phyloP scores from a whole-genome alignment of 495 filamentous ascomycete species.

The Neurospora terricola region DNA sequence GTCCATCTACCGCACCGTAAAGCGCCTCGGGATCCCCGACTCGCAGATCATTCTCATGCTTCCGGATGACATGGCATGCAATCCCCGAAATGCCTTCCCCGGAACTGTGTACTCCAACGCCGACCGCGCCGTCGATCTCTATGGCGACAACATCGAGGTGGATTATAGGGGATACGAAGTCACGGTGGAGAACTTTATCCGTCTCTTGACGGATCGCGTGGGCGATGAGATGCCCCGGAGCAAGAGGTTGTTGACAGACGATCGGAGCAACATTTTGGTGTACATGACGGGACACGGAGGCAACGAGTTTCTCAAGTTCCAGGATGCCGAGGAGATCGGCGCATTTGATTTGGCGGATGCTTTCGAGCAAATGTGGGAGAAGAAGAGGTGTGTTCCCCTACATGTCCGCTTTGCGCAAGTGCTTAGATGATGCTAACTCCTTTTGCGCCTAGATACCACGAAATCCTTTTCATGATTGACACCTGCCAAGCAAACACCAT shows the following conservation, averaged over 20 bases:
- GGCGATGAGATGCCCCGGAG: slow-evolving; percentile 87
- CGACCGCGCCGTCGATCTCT: slow-evolving; percentile 88
- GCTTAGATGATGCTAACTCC: neutral
- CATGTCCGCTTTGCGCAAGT: neutral
- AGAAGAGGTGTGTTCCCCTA: slow-evolving; percentile 61
- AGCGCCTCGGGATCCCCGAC: slow-evolving; percentile 94
- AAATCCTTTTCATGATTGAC: slow-evolving; percentile 99
- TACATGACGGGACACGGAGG: slow-evolving; percentile 99
- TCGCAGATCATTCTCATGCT: slow-evolving; percentile 99
- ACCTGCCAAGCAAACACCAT: slow-evolving; percentile 99
- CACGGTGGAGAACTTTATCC: slow-evolving; percentile 97
- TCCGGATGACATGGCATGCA: slow-evolving; percentile 98
- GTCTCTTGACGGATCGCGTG: slow-evolving; percentile 85
- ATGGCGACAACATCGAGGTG: slow-evolving; percentile 98
- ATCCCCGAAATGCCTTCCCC: slow-evolving; percentile 94
- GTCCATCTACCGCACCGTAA: slow-evolving; percentile 95
- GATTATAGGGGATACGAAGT: slow-evolving; percentile 98
- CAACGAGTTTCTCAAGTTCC: slow-evolving; percentile 98
- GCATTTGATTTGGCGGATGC: slow-evolving; percentile 94
- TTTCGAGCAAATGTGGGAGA: slow-evolving; percentile 99
- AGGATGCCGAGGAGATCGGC: slow-evolving; percentile 94
- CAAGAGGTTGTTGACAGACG: slow-evolving; percentile 85
- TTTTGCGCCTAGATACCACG: slow-evolving; percentile 54
- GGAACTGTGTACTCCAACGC: slow-evolving; percentile 98
- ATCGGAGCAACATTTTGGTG: slow-evolving; percentile 89